phyloP scores from a whole-genome alignment of 2,329 filamentous ascomycete species.

The Raffaelea albimanens region DNA sequence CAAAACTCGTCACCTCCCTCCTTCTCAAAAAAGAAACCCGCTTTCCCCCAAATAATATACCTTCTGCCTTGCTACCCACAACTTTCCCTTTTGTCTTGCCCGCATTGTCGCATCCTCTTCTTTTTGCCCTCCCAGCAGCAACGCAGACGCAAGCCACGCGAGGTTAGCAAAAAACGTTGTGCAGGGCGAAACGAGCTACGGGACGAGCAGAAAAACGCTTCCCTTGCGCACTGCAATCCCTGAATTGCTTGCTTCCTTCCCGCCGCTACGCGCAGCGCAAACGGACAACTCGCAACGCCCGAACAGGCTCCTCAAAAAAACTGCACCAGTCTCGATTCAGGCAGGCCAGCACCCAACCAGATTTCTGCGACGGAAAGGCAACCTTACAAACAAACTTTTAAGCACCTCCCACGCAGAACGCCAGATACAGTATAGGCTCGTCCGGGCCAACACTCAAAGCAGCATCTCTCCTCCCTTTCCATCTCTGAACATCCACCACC shows the following conservation, averaged over 20 bases:
- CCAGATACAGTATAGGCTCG: constrained; percentile 58
- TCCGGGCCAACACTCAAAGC: constrained; percentile 55
- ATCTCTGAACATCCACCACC: no score
- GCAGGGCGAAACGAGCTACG: no score
- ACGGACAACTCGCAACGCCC: constrained; percentile 1
- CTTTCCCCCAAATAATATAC: constrained; percentile 14
- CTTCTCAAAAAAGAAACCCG: constrained; percentile 12
- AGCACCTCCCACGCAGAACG: constrained; percentile 39
- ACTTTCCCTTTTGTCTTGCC: constrained; percentile 4
- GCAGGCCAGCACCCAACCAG: constrained; percentile 37
- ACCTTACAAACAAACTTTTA: constrained; percentile 21
- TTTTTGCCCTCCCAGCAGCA: background rate
- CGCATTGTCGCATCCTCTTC: background rate
- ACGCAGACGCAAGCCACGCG: background rate
- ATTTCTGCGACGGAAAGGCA: constrained; percentile 43
- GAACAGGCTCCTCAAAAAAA: constrained; percentile 16
- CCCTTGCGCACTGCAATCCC: no score
- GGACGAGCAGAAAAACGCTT: no score
- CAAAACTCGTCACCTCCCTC: constrained; percentile 10
- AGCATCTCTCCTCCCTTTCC: constrained; percentile 48
- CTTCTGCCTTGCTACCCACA: constrained; percentile 4
- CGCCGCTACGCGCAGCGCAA: no score
- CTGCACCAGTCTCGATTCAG: constrained; percentile 38
- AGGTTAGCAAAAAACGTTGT: no score
- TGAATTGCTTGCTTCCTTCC: no score